Evolutionary conservation across 345 rosid species (phyloP), one percentile per base, ranked within the genome.

Genomic region (Lepidium didymum): DNA sequence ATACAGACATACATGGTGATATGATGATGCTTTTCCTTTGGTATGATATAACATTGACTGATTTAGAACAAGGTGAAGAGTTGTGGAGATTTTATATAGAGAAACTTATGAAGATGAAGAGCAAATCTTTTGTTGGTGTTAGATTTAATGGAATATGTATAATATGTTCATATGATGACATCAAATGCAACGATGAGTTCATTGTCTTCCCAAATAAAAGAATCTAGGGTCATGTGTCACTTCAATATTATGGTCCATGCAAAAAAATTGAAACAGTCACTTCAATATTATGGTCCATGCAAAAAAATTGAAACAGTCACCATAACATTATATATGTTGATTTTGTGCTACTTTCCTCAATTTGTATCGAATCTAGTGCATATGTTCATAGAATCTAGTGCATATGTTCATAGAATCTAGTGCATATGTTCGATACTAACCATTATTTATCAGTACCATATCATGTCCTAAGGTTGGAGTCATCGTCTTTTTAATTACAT

Each of bases 131-230:
- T 62, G 9, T 55, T 72, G 64, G 64, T 55, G 47, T 8, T 29
- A 36, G 56, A 25, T 15, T 44, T 62, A 34, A 52, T 19, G 41
- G 62, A 66, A 74, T 74, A 41, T 42, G 29, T 31, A 35, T 42
- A 52, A 59, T 43, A 23, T 67, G 73, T 74, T 67, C 56, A 67
- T 42, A 67, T 67, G 73, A 54, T 74, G 77, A 74, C 77, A 74
- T 74, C 56, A 67, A 74, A 67, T 60, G 73, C 56, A 67, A 67
- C 18, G 46, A 74, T 74, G 77, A 51, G 73, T 74, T 74, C 77
- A 74, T 59, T 67, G 63, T 67, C 60, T 67, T 74, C 34, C 50
- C 18, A 67, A 67, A 51, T 11, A 25, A 27, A 52, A 52, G 77
- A 74, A 74, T 74, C 56, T 65, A 50, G 58, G 49, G 46, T 34